Conservation (phyloP, 2,329 filamentous ascomycete species). For the Dothidotthia symphoricarpi region DNA sequence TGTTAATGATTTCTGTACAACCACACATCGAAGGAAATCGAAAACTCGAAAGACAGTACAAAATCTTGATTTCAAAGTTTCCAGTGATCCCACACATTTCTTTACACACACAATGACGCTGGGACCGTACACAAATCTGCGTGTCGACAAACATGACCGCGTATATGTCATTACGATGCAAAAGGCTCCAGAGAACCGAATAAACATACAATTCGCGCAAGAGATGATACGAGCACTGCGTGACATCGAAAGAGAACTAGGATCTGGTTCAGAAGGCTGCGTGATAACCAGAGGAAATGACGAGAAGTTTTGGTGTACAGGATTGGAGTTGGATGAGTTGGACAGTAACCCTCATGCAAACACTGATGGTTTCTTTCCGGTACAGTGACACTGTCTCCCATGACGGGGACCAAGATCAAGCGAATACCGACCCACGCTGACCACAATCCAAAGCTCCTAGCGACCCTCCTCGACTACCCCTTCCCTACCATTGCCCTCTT, state of each 20-base stretch:
- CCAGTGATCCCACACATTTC: too few species aligned
- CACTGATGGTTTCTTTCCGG: constrained; percentile 56
- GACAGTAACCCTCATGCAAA: constrained; percentile 56
- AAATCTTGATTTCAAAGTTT: background rate
- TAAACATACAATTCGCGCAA: constrained; percentile 53
- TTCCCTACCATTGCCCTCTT: constrained; percentile 51
- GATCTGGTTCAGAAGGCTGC: constrained; percentile 50
- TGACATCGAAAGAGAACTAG: constrained; percentile 49
- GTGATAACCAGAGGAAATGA: constrained; percentile 55
- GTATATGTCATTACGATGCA: constrained; percentile 56
- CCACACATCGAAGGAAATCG: too few species aligned
- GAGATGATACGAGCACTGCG: constrained; percentile 54
- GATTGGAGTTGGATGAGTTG: constrained; percentile 49
- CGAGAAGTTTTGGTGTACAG: constrained; percentile 54
- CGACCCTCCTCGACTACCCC: constrained; percentile 51
- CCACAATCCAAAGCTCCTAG: constrained; percentile 40
- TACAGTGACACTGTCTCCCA: constrained; percentile 3
- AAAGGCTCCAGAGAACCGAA: constrained; percentile 55
- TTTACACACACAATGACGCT: constrained; percentile 21
- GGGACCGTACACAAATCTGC: constrained; percentile 44
- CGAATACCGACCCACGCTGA: constrained; percentile 1
- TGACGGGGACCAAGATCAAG: background rate
- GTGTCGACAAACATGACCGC: constrained; percentile 48
- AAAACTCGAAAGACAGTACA: too few species aligned
- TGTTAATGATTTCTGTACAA: too few species aligned